Evolutionary conservation across 495 filamentous ascomycete species (phyloP).

Genomic region (Hypoxylon crocopeplum): DNA sequence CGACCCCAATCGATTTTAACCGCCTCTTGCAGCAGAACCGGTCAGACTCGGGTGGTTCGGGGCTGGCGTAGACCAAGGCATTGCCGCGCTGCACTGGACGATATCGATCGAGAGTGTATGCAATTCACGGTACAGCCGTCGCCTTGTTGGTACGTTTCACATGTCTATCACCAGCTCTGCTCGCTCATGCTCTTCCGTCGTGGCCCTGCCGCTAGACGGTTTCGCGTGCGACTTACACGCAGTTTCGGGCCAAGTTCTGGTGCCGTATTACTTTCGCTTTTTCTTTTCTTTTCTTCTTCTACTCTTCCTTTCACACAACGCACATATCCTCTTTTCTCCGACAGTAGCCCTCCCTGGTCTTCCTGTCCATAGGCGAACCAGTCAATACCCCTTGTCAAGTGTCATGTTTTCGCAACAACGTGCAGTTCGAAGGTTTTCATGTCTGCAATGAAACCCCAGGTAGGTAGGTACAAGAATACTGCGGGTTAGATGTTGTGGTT

Average conservation of each 20-base stretch:
- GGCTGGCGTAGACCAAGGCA: constrained; percentile 2
- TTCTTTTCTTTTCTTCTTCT: constrained; percentile 1
- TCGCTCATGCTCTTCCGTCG: constrained; percentile 14
- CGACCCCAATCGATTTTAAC: constrained; percentile 30
- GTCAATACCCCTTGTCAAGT: constrained; percentile 26
- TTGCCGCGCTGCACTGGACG: constrained; percentile 3
- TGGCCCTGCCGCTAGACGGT: constrained; percentile 10
- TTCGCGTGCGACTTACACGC: constrained; percentile 26
- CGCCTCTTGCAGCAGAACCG: constrained; percentile 18
- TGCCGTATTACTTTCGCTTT: constrained; percentile 30
- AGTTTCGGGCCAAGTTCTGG: constrained; percentile 34
- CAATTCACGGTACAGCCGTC: neutral
- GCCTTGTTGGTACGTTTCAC: constrained; percentile 21
- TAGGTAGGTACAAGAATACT: constrained; percentile 7
- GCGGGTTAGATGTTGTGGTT: too few species aligned
- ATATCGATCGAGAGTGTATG: neutral
- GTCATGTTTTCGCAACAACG: constrained; percentile 34
- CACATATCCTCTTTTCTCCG: constrained; percentile 17
- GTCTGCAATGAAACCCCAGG: constrained; percentile 33
- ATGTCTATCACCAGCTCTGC: constrained; percentile 13
- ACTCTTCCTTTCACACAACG: neutral
- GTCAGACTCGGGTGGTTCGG: constrained; percentile 18
- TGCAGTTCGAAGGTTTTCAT: constrained; percentile 23
- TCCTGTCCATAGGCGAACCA: constrained; percentile 25
- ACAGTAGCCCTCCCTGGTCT: constrained; percentile 34